A percentile compares a stretch with the other conserved stretches of the same genome.
phyloP scores from a whole-genome alignment of 129 eudicot species.

The Escallonia rubra region DNA sequence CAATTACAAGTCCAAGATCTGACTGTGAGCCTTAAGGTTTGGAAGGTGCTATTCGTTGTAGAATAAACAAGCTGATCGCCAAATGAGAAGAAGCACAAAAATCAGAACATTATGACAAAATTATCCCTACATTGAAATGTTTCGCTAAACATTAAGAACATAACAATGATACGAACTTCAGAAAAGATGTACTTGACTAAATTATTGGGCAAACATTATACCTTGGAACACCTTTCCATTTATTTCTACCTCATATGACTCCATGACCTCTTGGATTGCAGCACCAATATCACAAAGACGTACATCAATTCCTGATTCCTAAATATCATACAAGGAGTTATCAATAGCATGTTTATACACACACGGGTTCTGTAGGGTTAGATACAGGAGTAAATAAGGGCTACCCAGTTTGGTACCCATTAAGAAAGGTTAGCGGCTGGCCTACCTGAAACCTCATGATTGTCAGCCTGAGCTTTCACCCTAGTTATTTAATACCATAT shows the following conservation, averaged over 20 bases:
- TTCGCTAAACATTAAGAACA: no score
- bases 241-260: conserved; percentile 97
- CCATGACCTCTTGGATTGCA: conserved; percentile 99
- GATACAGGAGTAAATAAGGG: neutral
- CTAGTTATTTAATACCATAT: neutral
- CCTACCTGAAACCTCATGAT: no score
- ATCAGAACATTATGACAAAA: no score
- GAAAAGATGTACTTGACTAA: no score
- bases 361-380: neutral
- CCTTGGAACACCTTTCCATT: conserved; percentile 98
- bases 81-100: no score
- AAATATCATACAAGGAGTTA: conserved; percentile 10
- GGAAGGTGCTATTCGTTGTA: no score
- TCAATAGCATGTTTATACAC: neutral
- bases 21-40: no score
- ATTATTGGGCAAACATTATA: conserved; percentile 7
- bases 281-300: conserved; percentile 97
- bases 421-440: no score
- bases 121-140: no score
- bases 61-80: no score
- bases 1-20: no score
- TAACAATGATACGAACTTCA: no score
- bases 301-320: conserved; percentile 99
- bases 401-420: neutral
- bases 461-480: neutral